Conservation (phyloP, 371 early-diverging fungal genomes). For the Ordospora colligata region DNA sequence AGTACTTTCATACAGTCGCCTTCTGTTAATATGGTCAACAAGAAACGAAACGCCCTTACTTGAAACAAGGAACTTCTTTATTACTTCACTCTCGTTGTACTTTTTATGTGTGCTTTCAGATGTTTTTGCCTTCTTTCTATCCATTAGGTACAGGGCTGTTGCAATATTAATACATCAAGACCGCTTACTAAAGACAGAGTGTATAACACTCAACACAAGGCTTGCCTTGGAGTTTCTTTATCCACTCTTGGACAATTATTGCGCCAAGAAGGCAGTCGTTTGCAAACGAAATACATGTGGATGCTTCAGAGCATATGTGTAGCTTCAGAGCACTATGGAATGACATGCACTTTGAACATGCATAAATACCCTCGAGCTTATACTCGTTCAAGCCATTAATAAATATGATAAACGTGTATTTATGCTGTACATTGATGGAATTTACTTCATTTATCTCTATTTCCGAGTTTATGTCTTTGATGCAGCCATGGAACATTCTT, state of each 20-base stretch:
- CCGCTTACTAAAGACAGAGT: not conserved
- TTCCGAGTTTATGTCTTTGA: slow-evolving; percentile 34
- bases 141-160: not conserved
- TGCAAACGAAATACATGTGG: not conserved
- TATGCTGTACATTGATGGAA: not conserved
- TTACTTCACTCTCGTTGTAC: slow-evolving; percentile 37
- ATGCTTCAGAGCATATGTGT: not conserved
- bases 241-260: slow-evolving; percentile 42
- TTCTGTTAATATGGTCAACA: not conserved
- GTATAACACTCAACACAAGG: not conserved
- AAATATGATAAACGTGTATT: not conserved
- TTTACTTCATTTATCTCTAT: not conserved
- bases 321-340: not conserved
- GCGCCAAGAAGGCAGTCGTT: slow-evolving; percentile 46
- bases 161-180: not conserved
- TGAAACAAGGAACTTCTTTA: slow-evolving; percentile 38
- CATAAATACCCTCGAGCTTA: not conserved
- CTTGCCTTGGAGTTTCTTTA: slow-evolving; percentile 28
- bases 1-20: not conserved
- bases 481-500: slow-evolving; percentile 13
- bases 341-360: not conserved
- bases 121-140: not conserved
- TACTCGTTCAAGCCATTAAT: not conserved
- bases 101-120: not conserved
- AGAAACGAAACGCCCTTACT: slow-evolving; percentile 39